A percentile compares a stretch with the other conserved stretches of the same genome.
Conservation (phyloP, 306 rosid species). For the Fagus sylvatica region DNA sequence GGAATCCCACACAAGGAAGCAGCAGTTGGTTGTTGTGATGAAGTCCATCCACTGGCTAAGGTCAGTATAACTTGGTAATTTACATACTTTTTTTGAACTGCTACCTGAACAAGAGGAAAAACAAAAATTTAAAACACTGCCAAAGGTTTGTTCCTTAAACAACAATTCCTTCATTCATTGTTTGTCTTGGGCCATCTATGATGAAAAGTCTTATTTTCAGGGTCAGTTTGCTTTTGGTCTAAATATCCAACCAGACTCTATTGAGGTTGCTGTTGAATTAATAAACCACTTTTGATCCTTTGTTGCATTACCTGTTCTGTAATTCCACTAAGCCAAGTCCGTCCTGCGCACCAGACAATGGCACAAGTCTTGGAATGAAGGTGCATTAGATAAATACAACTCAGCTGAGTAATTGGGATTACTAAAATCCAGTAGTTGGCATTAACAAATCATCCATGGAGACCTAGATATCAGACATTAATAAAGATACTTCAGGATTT, state of each 20-base stretch:
- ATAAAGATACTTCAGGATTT: background rate
- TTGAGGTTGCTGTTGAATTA: background rate
- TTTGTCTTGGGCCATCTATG: background rate
- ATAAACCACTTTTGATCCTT: background rate
- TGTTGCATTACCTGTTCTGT: background rate
- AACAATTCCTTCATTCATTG: background rate
- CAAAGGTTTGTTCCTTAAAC: background rate
- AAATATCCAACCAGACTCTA: background rate
- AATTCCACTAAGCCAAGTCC: background rate
- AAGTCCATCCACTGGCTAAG: constrained; percentile 52
- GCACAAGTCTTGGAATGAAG: background rate
- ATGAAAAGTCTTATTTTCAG: background rate
- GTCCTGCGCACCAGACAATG: background rate
- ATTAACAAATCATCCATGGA: background rate
- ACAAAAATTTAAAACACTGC: background rate
- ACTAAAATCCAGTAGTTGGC: background rate
- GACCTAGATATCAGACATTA: background rate
- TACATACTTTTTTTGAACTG: background rate
- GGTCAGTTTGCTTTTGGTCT: background rate
- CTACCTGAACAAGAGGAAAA: background rate
- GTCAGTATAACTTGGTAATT: constrained; percentile 15
- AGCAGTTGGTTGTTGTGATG: constrained; percentile 37
- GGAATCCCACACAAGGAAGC: constrained; percentile 55
- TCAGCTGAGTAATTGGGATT: background rate
- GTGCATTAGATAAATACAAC: background rate